Evolutionary conservation across 169 alveolate genomes (phyloP).

Genomic region (Cryptosporidium meleagridis): DNA sequence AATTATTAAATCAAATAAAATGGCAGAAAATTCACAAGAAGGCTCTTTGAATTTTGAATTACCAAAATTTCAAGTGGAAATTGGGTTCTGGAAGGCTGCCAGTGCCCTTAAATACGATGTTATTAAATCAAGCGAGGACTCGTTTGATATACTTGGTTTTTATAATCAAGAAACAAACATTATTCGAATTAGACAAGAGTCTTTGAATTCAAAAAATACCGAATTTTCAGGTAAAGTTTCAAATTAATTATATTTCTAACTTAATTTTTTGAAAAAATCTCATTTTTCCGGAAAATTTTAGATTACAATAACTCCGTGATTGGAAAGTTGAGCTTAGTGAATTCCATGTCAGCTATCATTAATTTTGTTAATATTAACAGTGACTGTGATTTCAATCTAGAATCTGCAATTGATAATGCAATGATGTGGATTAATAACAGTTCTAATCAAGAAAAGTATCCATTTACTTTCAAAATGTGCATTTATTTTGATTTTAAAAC

Average conservation of each 20-base stretch:
- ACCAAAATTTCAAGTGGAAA: slow-evolving; percentile 40
- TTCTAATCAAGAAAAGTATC: neutral
- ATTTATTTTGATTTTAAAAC: slow-evolving; percentile 50
- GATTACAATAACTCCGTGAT: slow-evolving; percentile 10
- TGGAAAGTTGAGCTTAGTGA: slow-evolving; percentile 12
- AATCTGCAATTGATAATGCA: neutral
- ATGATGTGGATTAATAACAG: neutral
- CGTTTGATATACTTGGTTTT: slow-evolving; percentile 31
- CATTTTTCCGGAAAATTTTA: neutral
- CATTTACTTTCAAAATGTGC: slow-evolving; percentile 15
- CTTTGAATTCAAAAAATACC: neutral
- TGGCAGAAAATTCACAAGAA: neutral
- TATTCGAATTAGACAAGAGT: slow-evolving; percentile 42
- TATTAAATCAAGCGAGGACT: slow-evolving; percentile 17
- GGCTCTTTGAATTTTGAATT: neutral
- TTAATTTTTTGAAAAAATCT: neutral
- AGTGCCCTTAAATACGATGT: slow-evolving; percentile 17
- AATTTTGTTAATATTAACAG: neutral
- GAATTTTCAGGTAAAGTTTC: slow-evolving; percentile 21
- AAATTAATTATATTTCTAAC: neutral
- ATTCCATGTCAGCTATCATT: slow-evolving; percentile 8
- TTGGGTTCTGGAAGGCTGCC: slow-evolving; percentile 56
- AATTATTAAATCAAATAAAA: neutral
- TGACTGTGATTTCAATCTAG: neutral
- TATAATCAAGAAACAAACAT: slow-evolving; percentile 34